Evolutionary conservation across 352 stramenopile genomes (phyloP).

Genomic region (Blastocystis sp.): DNA sequence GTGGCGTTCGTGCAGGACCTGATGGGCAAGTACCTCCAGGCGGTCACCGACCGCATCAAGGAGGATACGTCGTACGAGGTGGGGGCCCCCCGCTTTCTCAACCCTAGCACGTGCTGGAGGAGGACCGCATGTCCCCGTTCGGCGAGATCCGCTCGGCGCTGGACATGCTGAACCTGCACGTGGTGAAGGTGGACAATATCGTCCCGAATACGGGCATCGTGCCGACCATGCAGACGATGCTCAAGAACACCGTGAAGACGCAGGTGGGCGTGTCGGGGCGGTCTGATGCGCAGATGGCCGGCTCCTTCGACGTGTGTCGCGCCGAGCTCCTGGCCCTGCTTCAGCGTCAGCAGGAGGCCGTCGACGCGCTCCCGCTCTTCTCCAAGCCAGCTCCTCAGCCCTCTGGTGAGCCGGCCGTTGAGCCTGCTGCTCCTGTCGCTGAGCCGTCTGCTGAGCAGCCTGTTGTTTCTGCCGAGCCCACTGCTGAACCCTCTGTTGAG

Average conservation of each 20-base stretch:
- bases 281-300: not conserved
- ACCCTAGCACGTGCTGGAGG: slow-evolving; percentile 42
- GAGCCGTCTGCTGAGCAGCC: not conserved
- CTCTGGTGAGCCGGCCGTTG: not conserved
- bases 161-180: slow-evolving; percentile 8
- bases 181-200: slow-evolving; percentile 36
- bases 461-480: not conserved
- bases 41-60: slow-evolving; percentile 33
- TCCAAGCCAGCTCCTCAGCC: not conserved
- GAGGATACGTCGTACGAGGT: slow-evolving; percentile 42
- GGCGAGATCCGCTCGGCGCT: slow-evolving; percentile 20
- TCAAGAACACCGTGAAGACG: slow-evolving; percentile 23
- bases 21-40: slow-evolving; percentile 1
- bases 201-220: slow-evolving; percentile 17
- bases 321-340: not conserved
- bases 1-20: slow-evolving; percentile 38
- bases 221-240: not conserved
- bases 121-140: slow-evolving; percentile 16
- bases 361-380: not conserved
- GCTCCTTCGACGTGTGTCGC: slow-evolving; percentile 31
- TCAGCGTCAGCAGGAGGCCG: not conserved
- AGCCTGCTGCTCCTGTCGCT: not conserved
- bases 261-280: not conserved
- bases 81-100: not conserved
- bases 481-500: too few species aligned